Base-by-base conservation (phyloP, 371 early-diverging fungal genomes). In the Thermomucor indicae-seudaticae region DNA sequence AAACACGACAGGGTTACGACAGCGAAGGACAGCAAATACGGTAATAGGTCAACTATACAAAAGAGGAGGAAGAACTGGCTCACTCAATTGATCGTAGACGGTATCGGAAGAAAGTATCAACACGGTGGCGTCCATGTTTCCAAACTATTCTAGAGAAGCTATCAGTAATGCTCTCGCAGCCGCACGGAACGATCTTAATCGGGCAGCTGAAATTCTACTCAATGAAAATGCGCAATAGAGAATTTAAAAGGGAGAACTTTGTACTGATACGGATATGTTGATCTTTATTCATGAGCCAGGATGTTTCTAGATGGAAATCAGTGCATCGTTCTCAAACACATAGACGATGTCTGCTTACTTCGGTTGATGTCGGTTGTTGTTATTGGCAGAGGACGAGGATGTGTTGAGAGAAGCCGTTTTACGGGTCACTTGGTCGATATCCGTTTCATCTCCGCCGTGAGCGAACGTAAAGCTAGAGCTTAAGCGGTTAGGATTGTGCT, bases 171-270 rank as follows among this genome's bases (percentile, higher is more conserved):
- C 84, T n/a, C 54, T 81, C 38, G 60, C 71, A 19, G 58, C 74
- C 22, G 74, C 84, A 14, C 73, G 72, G 24, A 81, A 80, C 43
- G 69, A 84, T 44, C 50, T 80, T 30, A 75, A 77, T 44, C 70
- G 74, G 28, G 82, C 84, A 4, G 80, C 79, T n/a, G 76, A 76
- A 52, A 70, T 72, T 29, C 61, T 76, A 64, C 51, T 42, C 12
- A 46, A 32, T 8, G 28, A 32, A 11, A 19, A 8, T 43, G 27
- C 40, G 39, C 28, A 22, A n/a, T n/a, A n/a, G n/a, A n/a, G n/a
- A n/a, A n/a, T n/a, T n/a, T n/a, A n/a, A n/a, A n/a, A n/a, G n/a
- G n/a, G n/a, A n/a, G n/a, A n/a, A n/a, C n/a, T n/a, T n/a, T n/a
- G n/a, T n/a, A n/a, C n/a, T n/a, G n/a, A n/a, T n/a, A n/a, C n/a